A percentile compares a stretch with the other conserved stretches of the same genome.
Conservation (phyloP, 1,139 yeast species). For the Hemisphaericaspora lyxosophila region DNA sequence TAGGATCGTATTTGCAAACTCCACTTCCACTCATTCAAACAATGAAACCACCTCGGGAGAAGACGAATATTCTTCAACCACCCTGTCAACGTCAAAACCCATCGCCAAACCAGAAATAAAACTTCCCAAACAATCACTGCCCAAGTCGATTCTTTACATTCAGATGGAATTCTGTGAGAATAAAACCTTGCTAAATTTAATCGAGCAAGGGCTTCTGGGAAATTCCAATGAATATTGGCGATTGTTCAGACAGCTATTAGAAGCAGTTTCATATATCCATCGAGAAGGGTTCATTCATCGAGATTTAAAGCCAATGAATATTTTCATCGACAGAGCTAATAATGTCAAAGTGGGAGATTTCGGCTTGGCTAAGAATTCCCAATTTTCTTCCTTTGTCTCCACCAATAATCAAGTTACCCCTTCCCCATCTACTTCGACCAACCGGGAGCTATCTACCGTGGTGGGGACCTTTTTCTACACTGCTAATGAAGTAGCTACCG, state of each 20-base stretch:
- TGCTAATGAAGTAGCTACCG: conserved; percentile 82
- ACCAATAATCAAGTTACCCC: conserved; percentile 41
- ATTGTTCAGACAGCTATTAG: conserved; percentile 80
- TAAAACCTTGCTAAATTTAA: conserved; percentile 80
- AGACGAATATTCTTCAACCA: conserved; percentile 1
- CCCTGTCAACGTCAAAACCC: not conserved
- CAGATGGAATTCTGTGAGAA: conserved; percentile 99
- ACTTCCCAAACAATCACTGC: conserved; percentile 7
- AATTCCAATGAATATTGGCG: conserved; percentile 87
- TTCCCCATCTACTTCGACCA: conserved; percentile 13
- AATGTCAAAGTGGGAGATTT: conserved; percentile 95
- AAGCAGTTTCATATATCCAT: conserved; percentile 89
- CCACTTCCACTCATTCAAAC: conserved; percentile 16
- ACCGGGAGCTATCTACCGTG: conserved; percentile 85
- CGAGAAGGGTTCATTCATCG: conserved; percentile 93
- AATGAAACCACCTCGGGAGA: conserved; percentile 14
- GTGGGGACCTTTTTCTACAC: conserved; percentile 93
- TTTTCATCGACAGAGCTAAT: conserved; percentile 86
- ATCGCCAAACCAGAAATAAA: not conserved
- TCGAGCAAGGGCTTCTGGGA: conserved; percentile 72
- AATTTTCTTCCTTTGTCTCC: conserved; percentile 42
- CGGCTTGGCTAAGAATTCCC: conserved; percentile 86
- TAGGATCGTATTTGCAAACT: conserved; percentile 30
- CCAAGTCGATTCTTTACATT: conserved; percentile 63
- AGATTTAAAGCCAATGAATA: conserved; percentile 92